These are phyloP conservation scores for Phaeolepiota aurea DNA, from an alignment of 768 basidiomycete genomes.

Conservation along the genomic window DNA sequence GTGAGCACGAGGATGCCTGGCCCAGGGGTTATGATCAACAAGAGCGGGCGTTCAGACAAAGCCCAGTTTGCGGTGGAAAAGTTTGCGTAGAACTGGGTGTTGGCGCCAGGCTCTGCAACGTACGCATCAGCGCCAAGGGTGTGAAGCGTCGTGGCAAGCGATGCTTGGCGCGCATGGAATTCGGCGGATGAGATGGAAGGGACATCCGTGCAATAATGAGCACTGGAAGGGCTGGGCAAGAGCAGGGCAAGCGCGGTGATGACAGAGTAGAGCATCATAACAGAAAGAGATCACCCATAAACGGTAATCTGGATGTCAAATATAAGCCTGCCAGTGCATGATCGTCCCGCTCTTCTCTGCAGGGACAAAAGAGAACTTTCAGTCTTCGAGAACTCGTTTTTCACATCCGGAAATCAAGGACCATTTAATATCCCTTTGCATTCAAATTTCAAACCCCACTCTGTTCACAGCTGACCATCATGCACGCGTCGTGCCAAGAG, in stretches of 20 bases:
- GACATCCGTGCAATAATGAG: slow-evolving; percentile 36
- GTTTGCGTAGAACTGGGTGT: slow-evolving; percentile 65
- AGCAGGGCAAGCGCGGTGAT: not conserved
- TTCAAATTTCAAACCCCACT: slow-evolving; percentile 58
- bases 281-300: slow-evolving; percentile 44
- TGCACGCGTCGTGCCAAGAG: slow-evolving; percentile 84
- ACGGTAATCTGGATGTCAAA: slow-evolving; percentile 48
- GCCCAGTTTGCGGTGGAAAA: slow-evolving; percentile 55
- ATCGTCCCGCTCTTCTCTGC: slow-evolving; percentile 2
- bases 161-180: slow-evolving; percentile 43
- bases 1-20: slow-evolving; percentile 57
- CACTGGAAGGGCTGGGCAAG: slow-evolving; percentile 7
- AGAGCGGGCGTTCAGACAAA: slow-evolving; percentile 72
- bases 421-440: slow-evolving; percentile 69
- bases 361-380: slow-evolving; percentile 67
- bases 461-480: slow-evolving; percentile 44
- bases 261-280: no score
- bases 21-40: slow-evolving; percentile 53
- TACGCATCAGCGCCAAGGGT: slow-evolving; percentile 55
- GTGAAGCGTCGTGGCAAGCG: slow-evolving; percentile 41
- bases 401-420: slow-evolving; percentile 50
- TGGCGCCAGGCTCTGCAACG: slow-evolving; percentile 74
- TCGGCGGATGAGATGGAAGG: slow-evolving; percentile 39
- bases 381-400: slow-evolving; percentile 70
- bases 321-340: slow-evolving; percentile 23